Evolutionary conservation across 2,329 filamentous ascomycete genomes (phyloP).

Genomic region (Didymella arachidicola): DNA sequence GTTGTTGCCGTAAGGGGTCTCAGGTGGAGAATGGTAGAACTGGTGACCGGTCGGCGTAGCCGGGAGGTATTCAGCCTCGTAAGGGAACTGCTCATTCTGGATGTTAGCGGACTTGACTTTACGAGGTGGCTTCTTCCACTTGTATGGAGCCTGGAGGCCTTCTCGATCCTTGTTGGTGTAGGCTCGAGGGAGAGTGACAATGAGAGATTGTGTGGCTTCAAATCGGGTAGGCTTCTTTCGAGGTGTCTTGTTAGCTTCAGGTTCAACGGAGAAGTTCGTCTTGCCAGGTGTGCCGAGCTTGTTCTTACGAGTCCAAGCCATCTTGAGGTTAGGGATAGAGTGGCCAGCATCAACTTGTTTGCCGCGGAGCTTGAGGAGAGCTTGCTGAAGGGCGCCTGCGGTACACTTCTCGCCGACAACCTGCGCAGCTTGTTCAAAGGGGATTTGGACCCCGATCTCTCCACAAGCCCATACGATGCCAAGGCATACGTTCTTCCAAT

Average conservation of each 20-base stretch:
- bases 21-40: neutral
- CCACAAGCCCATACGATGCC: conserved; percentile 45
- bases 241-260: conserved; percentile 6
- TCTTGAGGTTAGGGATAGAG: conserved; percentile 32
- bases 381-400: conserved; percentile 44
- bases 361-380: conserved; percentile 41
- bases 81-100: too few species aligned
- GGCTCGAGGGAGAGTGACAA: conserved; percentile 15
- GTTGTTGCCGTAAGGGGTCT: neutral
- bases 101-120: conserved; percentile 7
- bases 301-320: conserved; percentile 37
- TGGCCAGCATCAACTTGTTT: conserved; percentile 34
- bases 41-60: neutral
- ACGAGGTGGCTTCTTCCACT: conserved; percentile 10
- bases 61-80: neutral
- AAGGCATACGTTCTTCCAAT: conserved; percentile 39
- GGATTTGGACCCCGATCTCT: conserved; percentile 38
- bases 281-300: conserved; percentile 16
- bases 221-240: conserved; percentile 20
- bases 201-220: conserved; percentile 17
- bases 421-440: conserved; percentile 42
- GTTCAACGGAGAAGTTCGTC: conserved; percentile 11
- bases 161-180: conserved; percentile 8
- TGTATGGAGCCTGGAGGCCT: conserved; percentile 13
- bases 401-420: conserved; percentile 35